Conservation (phyloP, 2,329 filamentous ascomycete genomes). For the Aspergillus aculeatinus region DNA sequence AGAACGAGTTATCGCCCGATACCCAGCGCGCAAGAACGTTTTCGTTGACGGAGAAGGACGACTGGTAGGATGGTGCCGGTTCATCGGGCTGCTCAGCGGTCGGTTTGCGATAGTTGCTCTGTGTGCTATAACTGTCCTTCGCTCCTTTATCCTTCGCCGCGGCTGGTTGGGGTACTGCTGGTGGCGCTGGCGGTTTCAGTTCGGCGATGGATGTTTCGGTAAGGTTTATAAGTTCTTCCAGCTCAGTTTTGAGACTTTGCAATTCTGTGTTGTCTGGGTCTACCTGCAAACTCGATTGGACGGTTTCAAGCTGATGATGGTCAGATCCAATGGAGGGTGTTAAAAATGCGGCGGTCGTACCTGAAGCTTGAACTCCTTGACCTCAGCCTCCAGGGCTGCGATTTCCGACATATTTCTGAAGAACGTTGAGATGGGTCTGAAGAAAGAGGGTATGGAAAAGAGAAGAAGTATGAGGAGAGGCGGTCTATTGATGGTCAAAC, state of each 20-base stretch:
- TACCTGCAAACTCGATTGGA: conserved; percentile 71
- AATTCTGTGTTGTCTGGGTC: conserved; percentile 80
- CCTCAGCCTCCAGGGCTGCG: conserved; percentile 47
- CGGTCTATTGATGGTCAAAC: neutral
- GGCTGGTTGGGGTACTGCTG: conserved; percentile 48
- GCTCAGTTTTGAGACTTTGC: conserved; percentile 72
- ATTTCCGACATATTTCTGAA: conserved; percentile 43
- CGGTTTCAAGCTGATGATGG: conserved; percentile 69
- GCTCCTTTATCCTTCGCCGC: conserved; percentile 72
- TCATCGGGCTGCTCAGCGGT: conserved; percentile 37
- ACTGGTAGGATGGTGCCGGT: conserved; percentile 52
- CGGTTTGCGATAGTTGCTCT: conserved; percentile 58
- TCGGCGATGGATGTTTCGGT: conserved; percentile 79
- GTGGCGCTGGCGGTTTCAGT: conserved; percentile 62
- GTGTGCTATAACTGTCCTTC: conserved; percentile 75
- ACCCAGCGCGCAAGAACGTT: conserved; percentile 87
- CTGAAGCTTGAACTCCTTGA: conserved; percentile 58
- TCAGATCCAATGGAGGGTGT: conserved; percentile 10
- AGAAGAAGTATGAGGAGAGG: neutral
- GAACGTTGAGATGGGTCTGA: neutral
- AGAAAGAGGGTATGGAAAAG: neutral
- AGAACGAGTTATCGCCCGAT: conserved; percentile 84
- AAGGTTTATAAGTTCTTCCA: conserved; percentile 76
- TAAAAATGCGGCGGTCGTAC: neutral
- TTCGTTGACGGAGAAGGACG: conserved; percentile 81